Base-by-base conservation (phyloP, 345 rosid genomes). In the Xanthoceras sorbifolium region DNA sequence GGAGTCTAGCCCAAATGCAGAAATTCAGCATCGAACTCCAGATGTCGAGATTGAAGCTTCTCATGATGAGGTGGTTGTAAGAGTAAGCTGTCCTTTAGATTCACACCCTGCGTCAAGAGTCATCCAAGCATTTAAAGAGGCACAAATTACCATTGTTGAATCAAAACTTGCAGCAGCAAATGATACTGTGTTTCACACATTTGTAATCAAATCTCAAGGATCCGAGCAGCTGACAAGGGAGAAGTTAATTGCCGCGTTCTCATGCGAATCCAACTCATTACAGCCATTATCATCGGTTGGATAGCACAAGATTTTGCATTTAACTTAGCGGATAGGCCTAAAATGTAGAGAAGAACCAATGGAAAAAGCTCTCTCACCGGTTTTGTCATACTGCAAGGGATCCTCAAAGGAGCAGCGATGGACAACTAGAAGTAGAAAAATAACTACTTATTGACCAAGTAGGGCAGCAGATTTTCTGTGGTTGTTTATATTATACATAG, bases 161-260 rank as follows among this genome's bases (percentile, higher is more conserved):
- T 91, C 98, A 0, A 92, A 91, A 62, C 86, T 96, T 7, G 77
- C 92, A 36, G 81, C 88, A 22, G 89, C 87, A 20, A 88, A 91
- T 34, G 94, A 87, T 66, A 84, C 89, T 0, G 82, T 92, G 78
- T 84, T 82, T 46, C 99, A 96, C 73, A 89, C 91, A 20, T 96
- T 93, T 78, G 92, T 93, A 73, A 65, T 96, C 6, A 93, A 93
- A 80, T 83, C 97, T 60, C 89, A 85, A 52, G 91, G 87, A 63
- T 83, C 92, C 0, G 94, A 92, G 77, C 90, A 90, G 82, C 81
- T 96, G 73, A 92, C 94, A 11, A 96, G 86, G 87, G 99, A 96
- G 81, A 92, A 90, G 84, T 78, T 96, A 77, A 83, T 89, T 77
- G 97, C 94, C 2, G 92, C 88, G 11, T 85, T 88, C 77, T 73